Conservation (phyloP, 1,139 yeast species). For the Meyerozyma guilliermondii region DNA sequence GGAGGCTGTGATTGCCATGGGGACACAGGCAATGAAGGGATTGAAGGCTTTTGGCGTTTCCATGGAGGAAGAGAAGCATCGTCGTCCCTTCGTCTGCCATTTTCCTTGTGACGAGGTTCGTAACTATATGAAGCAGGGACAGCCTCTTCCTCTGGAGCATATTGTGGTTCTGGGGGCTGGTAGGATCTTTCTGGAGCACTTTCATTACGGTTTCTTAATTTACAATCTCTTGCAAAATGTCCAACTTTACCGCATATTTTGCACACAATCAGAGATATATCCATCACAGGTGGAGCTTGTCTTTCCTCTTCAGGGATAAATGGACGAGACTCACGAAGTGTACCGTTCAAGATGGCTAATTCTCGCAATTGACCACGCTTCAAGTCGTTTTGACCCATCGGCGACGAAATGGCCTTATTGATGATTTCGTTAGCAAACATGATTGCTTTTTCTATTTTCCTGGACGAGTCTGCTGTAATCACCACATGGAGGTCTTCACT, state of each 20-base stretch:
- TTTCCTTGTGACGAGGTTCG: not conserved
- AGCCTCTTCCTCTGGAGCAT: not conserved
- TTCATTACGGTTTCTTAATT: conserved; percentile 14
- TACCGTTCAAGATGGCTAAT: conserved; percentile 90
- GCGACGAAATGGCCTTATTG: conserved; percentile 78
- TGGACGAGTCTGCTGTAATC: conserved; percentile 79
- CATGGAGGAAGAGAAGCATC: conserved; percentile 4
- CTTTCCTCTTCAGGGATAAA: conserved; percentile 52
- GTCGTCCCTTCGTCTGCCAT: not conserved
- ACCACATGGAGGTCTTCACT: conserved; percentile 83
- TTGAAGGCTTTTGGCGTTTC: conserved; percentile 4
- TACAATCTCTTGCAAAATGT: conserved; percentile 87
- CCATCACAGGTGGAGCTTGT: conserved; percentile 38
- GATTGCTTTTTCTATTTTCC: conserved; percentile 71
- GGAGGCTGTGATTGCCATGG: conserved; percentile 1
- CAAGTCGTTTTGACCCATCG: conserved; percentile 89
- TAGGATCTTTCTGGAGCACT: conserved; percentile 2
- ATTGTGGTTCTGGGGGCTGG: not conserved
- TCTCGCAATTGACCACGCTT: conserved; percentile 89
- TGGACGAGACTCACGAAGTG: conserved; percentile 76
- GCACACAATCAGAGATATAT: conserved; percentile 63
- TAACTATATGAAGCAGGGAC: not conserved
- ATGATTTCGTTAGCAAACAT: conserved; percentile 71
- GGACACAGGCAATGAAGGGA: not conserved
- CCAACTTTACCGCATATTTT: conserved; percentile 77